Evolutionary conservation across 768 basidiomycete species (phyloP), one percentile per base, ranked within the genome.

Genomic region (Rhodotorula babjevae): DNA sequence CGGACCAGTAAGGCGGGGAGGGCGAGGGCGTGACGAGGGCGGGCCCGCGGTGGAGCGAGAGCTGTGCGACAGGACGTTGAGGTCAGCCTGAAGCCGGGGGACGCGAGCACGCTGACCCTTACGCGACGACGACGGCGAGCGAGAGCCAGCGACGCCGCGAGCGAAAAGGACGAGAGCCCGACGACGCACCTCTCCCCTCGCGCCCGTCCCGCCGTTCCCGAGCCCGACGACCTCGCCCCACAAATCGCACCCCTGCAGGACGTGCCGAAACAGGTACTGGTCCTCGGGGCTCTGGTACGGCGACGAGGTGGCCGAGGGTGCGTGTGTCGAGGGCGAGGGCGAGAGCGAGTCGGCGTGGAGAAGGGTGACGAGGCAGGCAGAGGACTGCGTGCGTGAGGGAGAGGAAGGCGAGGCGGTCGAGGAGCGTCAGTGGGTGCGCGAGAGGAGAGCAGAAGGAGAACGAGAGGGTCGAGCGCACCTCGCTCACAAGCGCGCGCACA

Each of bases 221-320:
- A 67, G 40, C 31, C 56, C 62, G 27, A 49, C 63, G 15, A 72
- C 40, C 49, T 72, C 65, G 25, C 59, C 52, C 71, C 71, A 72
- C 0, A 60, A 31, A 11, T 63, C 65, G 23, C 36, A 42, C 16
- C n/a, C 11, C 31, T 52, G 61, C n/a, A 72, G 49, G 15, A 59
- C 40, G 25, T 52, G 40, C 0, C 71, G 65, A 50, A 72, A 72
- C n/a, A 72, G 42, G 61, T 67, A 72, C 57, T 72, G 71, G 62
- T 72, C 71, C 14, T 57, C 57, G 23, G 62, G 55, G 50, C 50
- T 52, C 25, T 57, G 47, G 10, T 44, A 63, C 33, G 18, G 56
- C n/a, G 8, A 60, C 23, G 6, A 57, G 23, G 44, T n/a, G 11
- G 56, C 8, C 4, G 42, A 23, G 12, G 42, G 40, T 14, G n/a